Conservation (phyloP, 2,329 filamentous ascomycete species). For the Furcasterigmium furcatum region DNA sequence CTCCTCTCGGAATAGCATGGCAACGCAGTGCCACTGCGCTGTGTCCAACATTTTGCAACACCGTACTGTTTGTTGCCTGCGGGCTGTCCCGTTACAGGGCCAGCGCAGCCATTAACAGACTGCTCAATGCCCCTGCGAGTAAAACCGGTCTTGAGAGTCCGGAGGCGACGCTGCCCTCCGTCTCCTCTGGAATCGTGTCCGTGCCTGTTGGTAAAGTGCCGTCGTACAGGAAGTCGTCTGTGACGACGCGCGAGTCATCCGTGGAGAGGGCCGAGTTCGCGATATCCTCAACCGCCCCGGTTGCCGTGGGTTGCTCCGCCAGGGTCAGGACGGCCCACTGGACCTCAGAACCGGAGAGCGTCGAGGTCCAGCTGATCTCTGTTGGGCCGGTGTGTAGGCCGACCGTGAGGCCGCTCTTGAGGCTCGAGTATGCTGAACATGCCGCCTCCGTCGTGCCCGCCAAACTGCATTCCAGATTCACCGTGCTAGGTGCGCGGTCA, state of each 20-base stretch:
- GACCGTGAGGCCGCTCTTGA: constrained; percentile 31
- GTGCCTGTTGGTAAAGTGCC: constrained; percentile 11
- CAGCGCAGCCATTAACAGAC: background rate
- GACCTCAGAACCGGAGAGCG: constrained; percentile 36
- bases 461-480: constrained; percentile 38
- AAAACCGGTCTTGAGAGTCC: constrained; percentile 2
- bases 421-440: constrained; percentile 46
- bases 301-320: constrained; percentile 28
- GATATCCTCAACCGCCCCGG: constrained; percentile 6
- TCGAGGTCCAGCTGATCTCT: constrained; percentile 40
- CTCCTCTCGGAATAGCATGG: no score
- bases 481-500: constrained; percentile 28
- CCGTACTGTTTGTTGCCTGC: no score
- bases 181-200: constrained; percentile 9
- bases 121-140: constrained; percentile 5
- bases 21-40: no score
- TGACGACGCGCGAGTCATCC: background rate
- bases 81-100: no score
- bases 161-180: constrained; percentile 8
- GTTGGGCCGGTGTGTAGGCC: constrained; percentile 37
- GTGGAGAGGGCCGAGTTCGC: background rate
- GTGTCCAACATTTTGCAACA: no score
- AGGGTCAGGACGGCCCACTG: constrained; percentile 42
- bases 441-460: constrained; percentile 38
- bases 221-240: constrained; percentile 8